Evolutionary conservation across 129 eudicot species (phyloP), one percentile per base, ranked within the genome.

Genomic region (Saposhnikovia divaricata): DNA sequence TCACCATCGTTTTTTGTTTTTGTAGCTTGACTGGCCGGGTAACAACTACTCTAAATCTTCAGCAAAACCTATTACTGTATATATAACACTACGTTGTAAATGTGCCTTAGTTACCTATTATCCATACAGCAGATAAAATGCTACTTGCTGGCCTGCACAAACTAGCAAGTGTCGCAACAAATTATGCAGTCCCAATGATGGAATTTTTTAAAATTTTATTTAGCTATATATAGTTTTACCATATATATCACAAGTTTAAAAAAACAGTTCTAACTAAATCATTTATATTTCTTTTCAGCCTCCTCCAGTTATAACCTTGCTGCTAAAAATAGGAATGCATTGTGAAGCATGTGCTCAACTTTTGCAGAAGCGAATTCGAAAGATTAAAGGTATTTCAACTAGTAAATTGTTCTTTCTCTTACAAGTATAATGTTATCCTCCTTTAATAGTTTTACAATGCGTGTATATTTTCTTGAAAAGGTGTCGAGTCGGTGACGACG

Each of bases 311-410:
- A 72, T 89, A 80, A 88, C 92, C 25, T 89, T 93, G 40, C 94
- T 85, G 82, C 72, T 93, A 78, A 85, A 84, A 83, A 87, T 93
- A 76, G 85, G 85, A n/a, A 93, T 93, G 98, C 98, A 93, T 81
- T 93, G 98, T 81, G 96, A 93, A 0, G 98, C 98, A 14, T 93
- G 98, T 82, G 94, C 98, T 14, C 98, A 88, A 79, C 90, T 16
- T 59, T 72, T 93, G 78, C 87, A 85, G 80, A 91, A 77, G 83
- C 83, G 91, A 80, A 89, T 93, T 75, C 78, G 89, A 11, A 93
- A 87, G 85, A 77, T 93, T 21, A 72, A 85, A 82, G 98, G 98
- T 92, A 18, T 37, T 46, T 46, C 50, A 46, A 18, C 9, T 19
- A 31, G 28, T 82, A 44, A 3, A 28, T 61, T n/a, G 28, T 61